Percentiles rank a stretch among this genome's conserved stretches.
Conservation (phyloP, 257 asterid species). For the Solanum verrucosum region DNA sequence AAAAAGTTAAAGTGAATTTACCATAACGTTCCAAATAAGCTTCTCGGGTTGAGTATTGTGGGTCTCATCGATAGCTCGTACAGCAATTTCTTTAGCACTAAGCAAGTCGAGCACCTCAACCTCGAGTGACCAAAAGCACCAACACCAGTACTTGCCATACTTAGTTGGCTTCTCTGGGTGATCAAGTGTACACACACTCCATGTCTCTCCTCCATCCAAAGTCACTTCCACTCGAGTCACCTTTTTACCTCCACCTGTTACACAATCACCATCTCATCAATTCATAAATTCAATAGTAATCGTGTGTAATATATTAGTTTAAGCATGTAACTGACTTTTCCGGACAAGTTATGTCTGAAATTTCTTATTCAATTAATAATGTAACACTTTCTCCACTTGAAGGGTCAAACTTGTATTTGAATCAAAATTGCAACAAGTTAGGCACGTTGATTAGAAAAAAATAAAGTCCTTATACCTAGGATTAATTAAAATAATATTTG, state of each 20-base stretch:
- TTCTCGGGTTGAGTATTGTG: conserved; percentile 90
- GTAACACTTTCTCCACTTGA: background rate
- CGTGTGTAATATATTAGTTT: too few relatives aligned
- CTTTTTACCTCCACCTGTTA: conserved; percentile 83
- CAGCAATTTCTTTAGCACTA: conserved; percentile 74
- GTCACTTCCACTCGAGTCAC: conserved; percentile 92
- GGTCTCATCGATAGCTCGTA: conserved; percentile 90
- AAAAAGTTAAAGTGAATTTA: background rate
- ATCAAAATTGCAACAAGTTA: background rate
- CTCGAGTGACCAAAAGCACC: conserved; percentile 94
- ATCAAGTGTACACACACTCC: conserved; percentile 55
- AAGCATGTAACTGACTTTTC: too few relatives aligned
- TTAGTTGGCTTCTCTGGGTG: conserved; percentile 67
- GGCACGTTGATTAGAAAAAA: background rate
- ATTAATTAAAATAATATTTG: background rate
- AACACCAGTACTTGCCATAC: conserved; percentile 88
- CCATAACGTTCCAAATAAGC: conserved; percentile 93
- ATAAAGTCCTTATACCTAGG: background rate
- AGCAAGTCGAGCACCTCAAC: conserved; percentile 82
- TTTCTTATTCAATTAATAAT: too few relatives aligned
- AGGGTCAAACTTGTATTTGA: background rate
- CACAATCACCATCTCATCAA: background rate
- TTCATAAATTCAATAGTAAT: too few relatives aligned
- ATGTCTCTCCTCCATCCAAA: conserved; percentile 79
- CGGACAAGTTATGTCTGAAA: fast-evolving